A percentile compares a stretch with the other conserved stretches of the same genome.
phyloP scores from a whole-genome alignment of 345 rosid genomes.

The Pistacia atlantica region DNA sequence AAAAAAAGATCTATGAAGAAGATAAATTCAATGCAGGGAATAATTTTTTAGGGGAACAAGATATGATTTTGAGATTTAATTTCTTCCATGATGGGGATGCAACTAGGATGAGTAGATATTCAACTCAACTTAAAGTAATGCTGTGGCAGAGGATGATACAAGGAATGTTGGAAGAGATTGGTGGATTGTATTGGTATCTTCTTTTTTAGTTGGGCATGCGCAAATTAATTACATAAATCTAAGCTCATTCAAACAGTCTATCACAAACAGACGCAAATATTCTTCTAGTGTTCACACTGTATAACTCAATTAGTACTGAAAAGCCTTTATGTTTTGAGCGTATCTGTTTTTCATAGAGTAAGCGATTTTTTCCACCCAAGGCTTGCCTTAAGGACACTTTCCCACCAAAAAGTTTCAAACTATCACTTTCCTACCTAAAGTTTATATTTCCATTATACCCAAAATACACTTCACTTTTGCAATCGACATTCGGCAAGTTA shows the following conservation, averaged over 20 bases:
- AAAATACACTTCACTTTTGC: too few relatives aligned
- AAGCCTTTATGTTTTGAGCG: too few relatives aligned
- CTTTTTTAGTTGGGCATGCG: background rate
- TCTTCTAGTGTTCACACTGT: background rate
- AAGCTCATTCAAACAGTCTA: background rate
- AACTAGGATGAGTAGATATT: constrained; percentile 24
- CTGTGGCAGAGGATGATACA: background rate
- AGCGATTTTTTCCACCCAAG: too few relatives aligned
- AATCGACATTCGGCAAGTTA: too few relatives aligned
- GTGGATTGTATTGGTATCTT: background rate
- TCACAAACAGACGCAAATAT: too few relatives aligned
- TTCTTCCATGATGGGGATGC: constrained; percentile 3
- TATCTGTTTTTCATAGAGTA: background rate
- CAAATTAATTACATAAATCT: background rate
- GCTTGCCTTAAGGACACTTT: too few relatives aligned
- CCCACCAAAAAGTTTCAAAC: too few relatives aligned
- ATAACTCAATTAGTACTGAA: background rate
- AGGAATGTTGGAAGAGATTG: too few relatives aligned
- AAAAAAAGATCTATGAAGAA: background rate
- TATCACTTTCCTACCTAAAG: too few relatives aligned
- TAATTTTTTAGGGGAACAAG: constrained; percentile 15
- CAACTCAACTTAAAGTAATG: constrained; percentile 19
- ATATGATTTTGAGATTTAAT: background rate
- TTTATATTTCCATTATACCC: too few relatives aligned
- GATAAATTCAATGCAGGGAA: constrained; percentile 16